Conservation (phyloP, 768 basidiomycete genomes). For the Hortiboletus flavorubellus region DNA sequence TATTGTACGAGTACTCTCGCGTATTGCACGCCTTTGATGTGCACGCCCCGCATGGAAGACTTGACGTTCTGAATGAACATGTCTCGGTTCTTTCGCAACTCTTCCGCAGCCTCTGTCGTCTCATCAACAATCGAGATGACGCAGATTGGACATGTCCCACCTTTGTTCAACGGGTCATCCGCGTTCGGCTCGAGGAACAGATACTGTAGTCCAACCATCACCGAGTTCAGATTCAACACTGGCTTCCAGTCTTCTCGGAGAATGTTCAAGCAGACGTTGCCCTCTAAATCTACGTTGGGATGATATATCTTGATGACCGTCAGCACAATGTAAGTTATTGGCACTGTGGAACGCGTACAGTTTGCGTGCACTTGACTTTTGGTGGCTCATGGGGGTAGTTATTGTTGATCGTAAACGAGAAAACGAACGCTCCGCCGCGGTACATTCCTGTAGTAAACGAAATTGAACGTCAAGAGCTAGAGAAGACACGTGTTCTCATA, state of each 20-base stretch:
- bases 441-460: slow-evolving; percentile 76
- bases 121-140: slow-evolving; percentile 8
- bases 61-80: slow-evolving; percentile 84
- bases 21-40: slow-evolving; percentile 75
- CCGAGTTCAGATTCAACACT: slow-evolving; percentile 93
- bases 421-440: slow-evolving; percentile 89
- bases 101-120: slow-evolving; percentile 85
- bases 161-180: slow-evolving; percentile 98
- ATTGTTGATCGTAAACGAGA: slow-evolving; percentile 94
- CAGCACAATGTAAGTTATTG: not conserved
- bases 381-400: slow-evolving; percentile 99
- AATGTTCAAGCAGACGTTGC: slow-evolving; percentile 98
- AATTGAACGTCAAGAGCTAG: slow-evolving; percentile 1
- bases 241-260: slow-evolving; percentile 99
- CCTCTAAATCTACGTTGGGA: slow-evolving; percentile 96
- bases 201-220: slow-evolving; percentile 98
- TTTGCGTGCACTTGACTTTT: slow-evolving; percentile 97
- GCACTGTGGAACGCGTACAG: slow-evolving; percentile 46
- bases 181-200: slow-evolving; percentile 98
- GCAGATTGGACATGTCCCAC: slow-evolving; percentile 36
- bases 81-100: slow-evolving; percentile 85
- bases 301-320: slow-evolving; percentile 80
- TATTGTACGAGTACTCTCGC: slow-evolving; percentile 63
- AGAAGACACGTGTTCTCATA: slow-evolving; percentile 30
- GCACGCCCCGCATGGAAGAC: slow-evolving; percentile 77